phyloP scores from a whole-genome alignment of 2,329 filamentous ascomycete species.

The Raffaelea deltoideospora region DNA sequence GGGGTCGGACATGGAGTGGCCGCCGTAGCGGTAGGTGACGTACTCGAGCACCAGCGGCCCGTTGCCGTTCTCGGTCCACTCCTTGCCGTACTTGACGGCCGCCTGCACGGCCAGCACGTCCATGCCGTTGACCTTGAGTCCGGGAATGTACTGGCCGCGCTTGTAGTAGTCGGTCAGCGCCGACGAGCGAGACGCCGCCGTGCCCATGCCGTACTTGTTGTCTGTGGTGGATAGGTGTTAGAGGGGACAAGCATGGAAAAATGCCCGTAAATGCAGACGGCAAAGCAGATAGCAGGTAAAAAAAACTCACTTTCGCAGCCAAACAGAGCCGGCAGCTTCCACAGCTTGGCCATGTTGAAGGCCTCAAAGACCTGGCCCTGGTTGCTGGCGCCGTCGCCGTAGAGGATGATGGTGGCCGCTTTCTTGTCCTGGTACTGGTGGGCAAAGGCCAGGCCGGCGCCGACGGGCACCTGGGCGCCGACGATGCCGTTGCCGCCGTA shows the following conservation, averaged over 20 bases:
- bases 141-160: slow-evolving; percentile 98
- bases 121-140: slow-evolving; percentile 99
- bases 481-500: slow-evolving; percentile 99
- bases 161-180: slow-evolving; percentile 99
- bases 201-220: slow-evolving; percentile 99
- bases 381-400: slow-evolving; percentile 97
- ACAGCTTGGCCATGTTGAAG: slow-evolving; percentile 99
- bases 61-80: slow-evolving; percentile 69
- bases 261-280: no score
- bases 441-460: slow-evolving; percentile 89
- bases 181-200: slow-evolving; percentile 81
- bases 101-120: slow-evolving; percentile 96
- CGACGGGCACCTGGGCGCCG: slow-evolving; percentile 93
- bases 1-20: slow-evolving; percentile 99
- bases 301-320: slow-evolving; percentile 81
- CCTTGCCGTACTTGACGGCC: slow-evolving; percentile 84
- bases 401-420: slow-evolving; percentile 77
- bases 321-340: slow-evolving; percentile 90
- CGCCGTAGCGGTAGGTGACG: slow-evolving; percentile 97
- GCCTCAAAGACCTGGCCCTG: slow-evolving; percentile 99
- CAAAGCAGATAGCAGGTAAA: neutral
- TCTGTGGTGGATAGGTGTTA: slow-evolving; percentile 50
- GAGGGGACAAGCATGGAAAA: neutral
- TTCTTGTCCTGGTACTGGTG: slow-evolving; percentile 85
- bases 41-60: slow-evolving; percentile 96